Conservation (phyloP, 108 stramenopile genomes). For the Nitzschia inconspicua region DNA sequence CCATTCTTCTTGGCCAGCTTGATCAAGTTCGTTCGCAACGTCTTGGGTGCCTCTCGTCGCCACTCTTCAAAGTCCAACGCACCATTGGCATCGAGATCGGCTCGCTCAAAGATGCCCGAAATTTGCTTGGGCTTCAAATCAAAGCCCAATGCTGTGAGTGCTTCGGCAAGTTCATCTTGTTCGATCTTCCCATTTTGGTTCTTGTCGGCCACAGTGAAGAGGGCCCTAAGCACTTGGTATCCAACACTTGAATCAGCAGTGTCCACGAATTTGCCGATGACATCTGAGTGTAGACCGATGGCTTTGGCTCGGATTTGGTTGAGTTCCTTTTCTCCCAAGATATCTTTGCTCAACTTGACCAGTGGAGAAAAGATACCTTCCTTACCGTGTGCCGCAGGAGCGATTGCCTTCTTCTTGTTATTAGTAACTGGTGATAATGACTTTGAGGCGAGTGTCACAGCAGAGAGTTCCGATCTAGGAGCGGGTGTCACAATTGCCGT, state of each 20-base stretch:
- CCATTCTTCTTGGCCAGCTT: conserved; percentile 89
- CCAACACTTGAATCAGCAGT: conserved; percentile 67
- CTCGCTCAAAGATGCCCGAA: conserved; percentile 63
- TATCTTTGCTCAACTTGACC: conserved; percentile 48
- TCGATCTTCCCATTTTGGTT: conserved; percentile 63
- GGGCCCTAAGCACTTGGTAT: conserved; percentile 36
- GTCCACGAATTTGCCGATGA: conserved; percentile 71
- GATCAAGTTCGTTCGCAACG: conserved; percentile 68
- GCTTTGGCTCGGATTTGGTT: conserved; percentile 76
- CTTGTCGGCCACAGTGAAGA: conserved; percentile 59
- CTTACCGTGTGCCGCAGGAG: conserved; percentile 2
- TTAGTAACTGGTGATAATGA: not conserved
- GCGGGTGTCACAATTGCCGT: not conserved
- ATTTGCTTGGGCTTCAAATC: conserved; percentile 72
- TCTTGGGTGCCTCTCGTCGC: conserved; percentile 65
- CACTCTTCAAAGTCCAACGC: conserved; percentile 70
- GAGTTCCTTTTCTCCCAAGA: conserved; percentile 62
- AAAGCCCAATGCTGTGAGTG: conserved; percentile 65
- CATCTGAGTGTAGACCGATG: conserved; percentile 66
- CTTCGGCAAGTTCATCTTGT: conserved; percentile 46
- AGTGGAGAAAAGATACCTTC: conserved; percentile 73
- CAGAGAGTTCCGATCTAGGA: not conserved
- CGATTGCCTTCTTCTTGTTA: conserved; percentile 16
- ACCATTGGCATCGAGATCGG: conserved; percentile 66
- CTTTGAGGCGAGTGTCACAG: not conserved